Evolutionary conservation across 2,329 filamentous ascomycete genomes (phyloP).

Genomic region (Fusarium beomiforme): DNA sequence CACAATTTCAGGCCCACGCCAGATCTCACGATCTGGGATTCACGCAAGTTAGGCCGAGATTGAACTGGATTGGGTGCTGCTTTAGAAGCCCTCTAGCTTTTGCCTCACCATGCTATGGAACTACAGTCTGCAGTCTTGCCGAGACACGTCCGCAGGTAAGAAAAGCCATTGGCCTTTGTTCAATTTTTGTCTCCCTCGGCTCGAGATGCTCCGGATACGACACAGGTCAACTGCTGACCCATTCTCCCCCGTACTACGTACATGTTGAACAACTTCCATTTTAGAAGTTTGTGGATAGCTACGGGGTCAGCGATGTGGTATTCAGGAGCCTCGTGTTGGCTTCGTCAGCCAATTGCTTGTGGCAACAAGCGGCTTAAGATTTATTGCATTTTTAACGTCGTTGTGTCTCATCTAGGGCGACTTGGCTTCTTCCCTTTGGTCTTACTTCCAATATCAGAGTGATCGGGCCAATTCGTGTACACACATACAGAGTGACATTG

Average conservation of each 20-base stretch:
- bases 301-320: conserved; percentile 6
- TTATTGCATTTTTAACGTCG: neutral
- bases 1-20: conserved; percentile 23
- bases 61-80: conserved; percentile 9
- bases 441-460: neutral
- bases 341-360: conserved; percentile 1
- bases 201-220: neutral
- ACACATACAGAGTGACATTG: neutral
- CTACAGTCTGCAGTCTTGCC: conserved; percentile 25
- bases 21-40: conserved; percentile 41
- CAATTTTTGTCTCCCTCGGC: neutral
- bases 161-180: conserved; percentile 10
- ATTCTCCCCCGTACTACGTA: conserved; percentile 4
- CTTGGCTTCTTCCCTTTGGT: neutral
- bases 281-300: conserved; percentile 22
- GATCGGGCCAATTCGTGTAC: conserved; percentile 17
- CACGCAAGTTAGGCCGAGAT: conserved; percentile 33
- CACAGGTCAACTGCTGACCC: conserved; percentile 16
- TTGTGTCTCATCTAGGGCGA: neutral
- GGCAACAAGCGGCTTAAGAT: neutral
- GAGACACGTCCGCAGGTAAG: conserved; percentile 30
- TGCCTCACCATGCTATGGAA: conserved; percentile 3
- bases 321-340: conserved; percentile 5
- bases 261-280: conserved; percentile 23
- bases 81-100: conserved; percentile 21